Evolutionary conservation across 768 basidiomycete genomes (phyloP).

Genomic region (Pleurotus citrinopileatus): DNA sequence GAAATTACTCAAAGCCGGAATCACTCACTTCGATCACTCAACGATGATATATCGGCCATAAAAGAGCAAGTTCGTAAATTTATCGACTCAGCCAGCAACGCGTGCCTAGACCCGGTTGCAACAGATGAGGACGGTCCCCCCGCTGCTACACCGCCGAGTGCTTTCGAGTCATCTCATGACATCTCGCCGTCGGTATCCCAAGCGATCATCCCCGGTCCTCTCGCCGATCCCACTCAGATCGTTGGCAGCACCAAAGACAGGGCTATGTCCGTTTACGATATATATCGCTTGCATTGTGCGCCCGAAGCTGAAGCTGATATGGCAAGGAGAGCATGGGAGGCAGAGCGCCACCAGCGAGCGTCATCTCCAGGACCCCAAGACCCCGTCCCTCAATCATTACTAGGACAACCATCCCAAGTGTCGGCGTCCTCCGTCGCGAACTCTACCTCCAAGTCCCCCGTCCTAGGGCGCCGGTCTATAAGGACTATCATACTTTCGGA

Average conservation of each 20-base stretch:
- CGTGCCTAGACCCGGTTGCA: no score
- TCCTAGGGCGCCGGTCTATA: background rate
- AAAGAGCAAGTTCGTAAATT: background rate
- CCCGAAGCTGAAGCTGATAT: conserved; percentile 16
- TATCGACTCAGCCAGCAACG: background rate
- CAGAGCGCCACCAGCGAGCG: no score
- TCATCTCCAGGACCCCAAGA: conserved; percentile 16
- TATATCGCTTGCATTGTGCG: background rate
- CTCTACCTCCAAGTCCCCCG: background rate
- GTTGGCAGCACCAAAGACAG: conserved; percentile 9
- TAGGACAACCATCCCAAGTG: background rate
- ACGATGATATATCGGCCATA: background rate
- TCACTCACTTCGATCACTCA: background rate
- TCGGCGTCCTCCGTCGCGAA: background rate
- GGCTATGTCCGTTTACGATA: conserved; percentile 1
- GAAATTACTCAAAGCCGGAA: conserved; percentile 17
- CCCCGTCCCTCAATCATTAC: background rate
- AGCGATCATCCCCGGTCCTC: no score
- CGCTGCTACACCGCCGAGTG: no score
- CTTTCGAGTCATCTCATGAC: no score
- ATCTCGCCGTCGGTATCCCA: no score
- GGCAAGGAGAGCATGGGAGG: conserved; percentile 19
- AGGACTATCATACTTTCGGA: background rate
- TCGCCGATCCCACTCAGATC: background rate
- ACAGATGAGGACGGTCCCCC: no score